Evolutionary conservation across 169 alveolate species (phyloP).

Genomic region (Plasmodium vinckei): DNA sequence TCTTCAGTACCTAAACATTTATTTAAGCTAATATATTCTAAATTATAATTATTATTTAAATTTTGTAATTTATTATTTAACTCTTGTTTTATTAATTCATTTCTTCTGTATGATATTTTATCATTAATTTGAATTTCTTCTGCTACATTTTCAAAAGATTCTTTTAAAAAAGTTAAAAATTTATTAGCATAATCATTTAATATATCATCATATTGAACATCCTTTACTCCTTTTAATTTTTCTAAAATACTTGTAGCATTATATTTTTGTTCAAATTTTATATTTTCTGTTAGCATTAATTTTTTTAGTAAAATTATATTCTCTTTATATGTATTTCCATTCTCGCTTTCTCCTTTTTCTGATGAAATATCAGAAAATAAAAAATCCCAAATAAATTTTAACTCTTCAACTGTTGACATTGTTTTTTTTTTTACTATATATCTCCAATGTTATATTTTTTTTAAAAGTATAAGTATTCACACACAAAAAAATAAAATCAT

Average conservation of each 20-base stretch:
- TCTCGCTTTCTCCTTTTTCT: conserved; percentile 28
- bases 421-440: conserved; percentile 4
- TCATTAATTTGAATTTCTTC: conserved; percentile 75
- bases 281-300: conserved; percentile 68
- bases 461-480: background rate
- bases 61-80: conserved; percentile 69
- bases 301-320: conserved; percentile 58
- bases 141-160: conserved; percentile 68
- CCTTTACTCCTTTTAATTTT: conserved; percentile 59
- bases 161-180: conserved; percentile 62
- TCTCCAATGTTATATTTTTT: background rate
- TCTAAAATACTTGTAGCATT: conserved; percentile 60
- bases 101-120: conserved; percentile 62
- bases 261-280: conserved; percentile 70
- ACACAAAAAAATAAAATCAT: background rate
- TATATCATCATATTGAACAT: conserved; percentile 63
- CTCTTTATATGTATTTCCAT: conserved; percentile 50
- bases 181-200: conserved; percentile 68
- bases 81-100: conserved; percentile 73
- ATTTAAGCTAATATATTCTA: conserved; percentile 65
- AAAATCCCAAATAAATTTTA: conserved; percentile 70
- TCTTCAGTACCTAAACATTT: conserved; percentile 73
- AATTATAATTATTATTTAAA: conserved; percentile 48
- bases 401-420: conserved; percentile 72
- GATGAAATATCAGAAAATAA: conserved; percentile 56